phyloP scores from a whole-genome alignment of 2,329 filamentous ascomycete genomes.

The Aspergillus viridinutans region DNA sequence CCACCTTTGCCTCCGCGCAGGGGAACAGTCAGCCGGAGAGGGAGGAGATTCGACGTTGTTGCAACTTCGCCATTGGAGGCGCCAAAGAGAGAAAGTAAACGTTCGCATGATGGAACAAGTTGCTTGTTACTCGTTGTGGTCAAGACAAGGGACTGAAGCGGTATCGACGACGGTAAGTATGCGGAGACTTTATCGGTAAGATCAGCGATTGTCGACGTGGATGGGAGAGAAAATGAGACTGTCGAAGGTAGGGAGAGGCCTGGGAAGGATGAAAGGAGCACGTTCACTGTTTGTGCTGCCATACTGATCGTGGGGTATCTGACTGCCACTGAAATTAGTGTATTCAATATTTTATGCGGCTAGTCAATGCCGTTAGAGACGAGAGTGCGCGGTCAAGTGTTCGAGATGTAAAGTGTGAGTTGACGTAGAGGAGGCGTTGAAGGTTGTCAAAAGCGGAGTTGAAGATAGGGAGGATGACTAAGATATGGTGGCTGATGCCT shows the following conservation, averaged over 20 bases:
- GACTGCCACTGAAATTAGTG: not conserved
- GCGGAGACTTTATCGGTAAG: conserved; percentile 60
- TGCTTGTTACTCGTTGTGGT: conserved; percentile 77
- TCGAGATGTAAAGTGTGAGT: not conserved
- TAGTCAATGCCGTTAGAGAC: not conserved
- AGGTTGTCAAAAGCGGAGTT: not conserved
- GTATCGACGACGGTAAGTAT: conserved; percentile 55
- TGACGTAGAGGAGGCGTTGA: not conserved
- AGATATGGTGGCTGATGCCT: conserved; percentile 4
- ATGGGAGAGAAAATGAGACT: conserved; percentile 67
- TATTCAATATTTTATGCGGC: not conserved
- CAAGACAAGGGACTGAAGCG: conserved; percentile 61
- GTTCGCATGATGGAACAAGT: conserved; percentile 49
- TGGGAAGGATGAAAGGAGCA: conserved; percentile 79
- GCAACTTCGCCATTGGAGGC: conserved; percentile 30
- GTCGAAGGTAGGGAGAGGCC: conserved; percentile 81
- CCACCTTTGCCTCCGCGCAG: conserved; percentile 93
- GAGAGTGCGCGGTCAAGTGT: not conserved
- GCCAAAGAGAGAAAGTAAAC: conserved; percentile 61
- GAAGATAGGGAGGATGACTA: conserved; percentile 9
- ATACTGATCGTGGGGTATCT: conserved; percentile 40
- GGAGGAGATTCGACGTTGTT: conserved; percentile 64
- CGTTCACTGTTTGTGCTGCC: conserved; percentile 62
- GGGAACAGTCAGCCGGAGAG: conserved; percentile 73
- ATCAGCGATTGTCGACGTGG: conserved; percentile 62